Conservation (phyloP, 495 filamentous ascomycete species). For the Trichoderma reesei region DNA sequence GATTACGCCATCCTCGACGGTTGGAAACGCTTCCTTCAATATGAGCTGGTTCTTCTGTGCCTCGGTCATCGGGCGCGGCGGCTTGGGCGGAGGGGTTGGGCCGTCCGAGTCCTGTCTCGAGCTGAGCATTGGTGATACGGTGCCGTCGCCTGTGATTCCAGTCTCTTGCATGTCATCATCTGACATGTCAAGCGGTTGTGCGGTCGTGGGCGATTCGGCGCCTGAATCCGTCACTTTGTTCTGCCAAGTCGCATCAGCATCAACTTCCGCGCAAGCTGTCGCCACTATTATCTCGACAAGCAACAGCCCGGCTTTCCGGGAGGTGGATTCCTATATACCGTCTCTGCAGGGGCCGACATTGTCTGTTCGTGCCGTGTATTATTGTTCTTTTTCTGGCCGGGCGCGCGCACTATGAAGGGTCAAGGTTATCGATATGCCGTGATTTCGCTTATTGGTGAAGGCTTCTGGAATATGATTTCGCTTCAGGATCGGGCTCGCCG, state of each 20-base stretch:
- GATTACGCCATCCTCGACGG: conserved; percentile 69
- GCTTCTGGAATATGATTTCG: background rate
- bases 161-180: conserved; percentile 69
- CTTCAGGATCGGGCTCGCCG: background rate
- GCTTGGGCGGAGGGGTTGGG: conserved; percentile 60
- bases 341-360: background rate
- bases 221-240: conserved; percentile 18
- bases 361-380: background rate
- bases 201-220: conserved; percentile 79
- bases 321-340: background rate
- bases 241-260: conserved; percentile 15
- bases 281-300: background rate
- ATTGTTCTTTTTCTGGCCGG: background rate
- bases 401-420: background rate
- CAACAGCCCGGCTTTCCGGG: background rate
- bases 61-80: conserved; percentile 73
- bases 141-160: conserved; percentile 30
- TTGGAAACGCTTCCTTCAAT: conserved; percentile 87
- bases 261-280: conserved; percentile 1
- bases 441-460: background rate
- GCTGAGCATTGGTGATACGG: background rate
- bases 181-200: conserved; percentile 73
- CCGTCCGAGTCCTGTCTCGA: background rate
- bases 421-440: background rate
- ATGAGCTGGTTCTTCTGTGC: conserved; percentile 78